Percentiles rank a stretch among this genome's conserved stretches.
phyloP scores from a whole-genome alignment of 148 eudicot species.

The Cornus controversa region DNA sequence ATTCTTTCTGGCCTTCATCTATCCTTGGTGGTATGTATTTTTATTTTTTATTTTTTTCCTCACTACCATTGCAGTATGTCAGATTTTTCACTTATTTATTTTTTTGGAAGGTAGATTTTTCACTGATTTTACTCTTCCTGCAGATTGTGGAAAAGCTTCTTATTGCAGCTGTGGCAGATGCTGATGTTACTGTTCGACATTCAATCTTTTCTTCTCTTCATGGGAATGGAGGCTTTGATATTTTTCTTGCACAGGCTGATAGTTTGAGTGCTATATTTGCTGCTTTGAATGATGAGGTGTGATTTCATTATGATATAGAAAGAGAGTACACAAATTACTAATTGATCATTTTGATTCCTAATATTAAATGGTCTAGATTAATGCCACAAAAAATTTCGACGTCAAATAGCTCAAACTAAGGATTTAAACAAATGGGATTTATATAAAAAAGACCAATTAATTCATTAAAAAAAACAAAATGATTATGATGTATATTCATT shows the following conservation, averaged over 20 bases:
- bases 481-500: too few species aligned
- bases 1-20: neutral
- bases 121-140: conserved; percentile 14
- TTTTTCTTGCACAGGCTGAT: conserved; percentile 91
- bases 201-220: conserved; percentile 81
- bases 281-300: conserved; percentile 65
- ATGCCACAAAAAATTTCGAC: too few species aligned
- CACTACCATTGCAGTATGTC: neutral
- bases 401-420: too few species aligned
- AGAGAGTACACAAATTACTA: too few species aligned
- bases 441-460: too few species aligned
- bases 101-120: neutral
- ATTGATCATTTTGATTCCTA: neutral
- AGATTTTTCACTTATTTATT: neutral
- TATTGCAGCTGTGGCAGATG: conserved; percentile 93
- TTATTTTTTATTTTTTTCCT: too few species aligned
- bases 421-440: too few species aligned
- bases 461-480: too few species aligned
- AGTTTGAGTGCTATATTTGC: conserved; percentile 95
- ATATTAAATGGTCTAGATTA: too few species aligned
- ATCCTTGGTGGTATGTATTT: neutral
- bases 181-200: conserved; percentile 82
- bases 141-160: conserved; percentile 96
- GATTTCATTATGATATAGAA: neutral
- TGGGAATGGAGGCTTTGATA: conserved; percentile 82